phyloP scores from a whole-genome alignment of 2,329 filamentous ascomycete genomes.

The Nannizziopsis arthrosporioides region DNA sequence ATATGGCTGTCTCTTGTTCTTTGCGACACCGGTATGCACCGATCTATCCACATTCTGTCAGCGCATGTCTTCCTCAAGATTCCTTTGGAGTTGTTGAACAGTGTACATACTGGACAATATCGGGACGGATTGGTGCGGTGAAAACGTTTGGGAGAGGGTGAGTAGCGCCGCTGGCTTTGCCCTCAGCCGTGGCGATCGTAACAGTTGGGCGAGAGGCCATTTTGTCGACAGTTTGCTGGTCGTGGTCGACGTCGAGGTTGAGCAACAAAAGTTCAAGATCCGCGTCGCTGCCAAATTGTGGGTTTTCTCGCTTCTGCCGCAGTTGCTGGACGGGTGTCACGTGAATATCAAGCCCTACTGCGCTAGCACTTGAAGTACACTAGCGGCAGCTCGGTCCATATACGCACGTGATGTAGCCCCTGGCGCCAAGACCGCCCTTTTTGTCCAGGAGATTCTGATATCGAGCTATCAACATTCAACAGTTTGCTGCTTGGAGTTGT shows the following conservation, averaged over 20 bases:
- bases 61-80: slow-evolving; percentile 12
- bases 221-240: slow-evolving; percentile 33
- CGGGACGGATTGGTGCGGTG: slow-evolving; percentile 90
- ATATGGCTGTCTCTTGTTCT: slow-evolving; percentile 99
- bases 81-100: slow-evolving; percentile 8
- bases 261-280: slow-evolving; percentile 23
- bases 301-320: slow-evolving; percentile 35
- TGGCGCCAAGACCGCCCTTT: no score
- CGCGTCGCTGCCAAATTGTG: slow-evolving; percentile 19
- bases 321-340: slow-evolving; percentile 11
- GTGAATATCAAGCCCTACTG: slow-evolving; percentile 28
- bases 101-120: slow-evolving; percentile 82
- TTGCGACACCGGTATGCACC: slow-evolving; percentile 97
- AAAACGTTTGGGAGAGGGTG: slow-evolving; percentile 94
- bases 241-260: slow-evolving; percentile 15
- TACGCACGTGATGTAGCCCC: not conserved
- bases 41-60: slow-evolving; percentile 37
- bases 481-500: no score
- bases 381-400: not conserved
- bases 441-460: no score
- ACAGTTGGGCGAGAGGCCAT: slow-evolving; percentile 97
- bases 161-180: slow-evolving; percentile 77
- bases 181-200: slow-evolving; percentile 93
- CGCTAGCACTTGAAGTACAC: not conserved
- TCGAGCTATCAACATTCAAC: no score